Conservation (phyloP, 2,329 filamentous ascomycete genomes). For the Fusarium pseudocircinatum region DNA sequence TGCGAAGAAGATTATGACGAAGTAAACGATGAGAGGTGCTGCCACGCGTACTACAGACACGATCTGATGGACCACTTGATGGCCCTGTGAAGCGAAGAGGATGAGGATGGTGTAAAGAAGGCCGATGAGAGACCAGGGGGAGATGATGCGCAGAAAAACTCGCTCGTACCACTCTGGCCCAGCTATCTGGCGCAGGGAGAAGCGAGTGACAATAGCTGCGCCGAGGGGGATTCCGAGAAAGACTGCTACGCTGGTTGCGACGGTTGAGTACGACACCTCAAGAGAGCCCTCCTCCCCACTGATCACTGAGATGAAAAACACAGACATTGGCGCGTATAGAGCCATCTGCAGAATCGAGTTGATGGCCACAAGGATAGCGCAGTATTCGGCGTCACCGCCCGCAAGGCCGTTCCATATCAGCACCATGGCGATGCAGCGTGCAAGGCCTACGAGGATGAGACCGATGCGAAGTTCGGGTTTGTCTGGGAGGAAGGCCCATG, state of each 20-base stretch:
- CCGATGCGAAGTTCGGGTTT: conserved; percentile 68
- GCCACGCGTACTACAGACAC: conserved; percentile 83
- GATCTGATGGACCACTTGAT: conserved; percentile 81
- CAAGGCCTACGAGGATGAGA: conserved; percentile 83
- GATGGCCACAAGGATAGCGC: conserved; percentile 79
- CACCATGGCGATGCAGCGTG: conserved; percentile 67
- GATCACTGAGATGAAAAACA: conserved; percentile 78
- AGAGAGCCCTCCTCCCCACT: conserved; percentile 54
- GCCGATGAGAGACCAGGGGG: conserved; percentile 82
- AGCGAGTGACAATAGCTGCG: conserved; percentile 80
- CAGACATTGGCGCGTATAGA: conserved; percentile 74
- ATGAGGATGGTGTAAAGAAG: conserved; percentile 88
- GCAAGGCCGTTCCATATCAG: conserved; percentile 77
- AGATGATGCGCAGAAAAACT: conserved; percentile 74
- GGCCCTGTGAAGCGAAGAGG: conserved; percentile 84
- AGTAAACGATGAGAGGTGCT: conserved; percentile 85
- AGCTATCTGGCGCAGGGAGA: conserved; percentile 64
- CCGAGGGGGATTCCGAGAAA: conserved; percentile 87
- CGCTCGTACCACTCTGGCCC: conserved; percentile 71
- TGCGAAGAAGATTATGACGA: conserved; percentile 75
- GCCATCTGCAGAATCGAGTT: conserved; percentile 81
- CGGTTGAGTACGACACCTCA: conserved; percentile 67
- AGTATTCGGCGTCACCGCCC: conserved; percentile 82
- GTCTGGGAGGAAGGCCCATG: conserved; percentile 75
- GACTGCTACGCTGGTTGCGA: conserved; percentile 82